Evolutionary conservation across 2,329 filamentous ascomycete genomes (phyloP), one percentile per base, ranked within the genome.

Genomic region (Arthrinium phaeospermum): DNA sequence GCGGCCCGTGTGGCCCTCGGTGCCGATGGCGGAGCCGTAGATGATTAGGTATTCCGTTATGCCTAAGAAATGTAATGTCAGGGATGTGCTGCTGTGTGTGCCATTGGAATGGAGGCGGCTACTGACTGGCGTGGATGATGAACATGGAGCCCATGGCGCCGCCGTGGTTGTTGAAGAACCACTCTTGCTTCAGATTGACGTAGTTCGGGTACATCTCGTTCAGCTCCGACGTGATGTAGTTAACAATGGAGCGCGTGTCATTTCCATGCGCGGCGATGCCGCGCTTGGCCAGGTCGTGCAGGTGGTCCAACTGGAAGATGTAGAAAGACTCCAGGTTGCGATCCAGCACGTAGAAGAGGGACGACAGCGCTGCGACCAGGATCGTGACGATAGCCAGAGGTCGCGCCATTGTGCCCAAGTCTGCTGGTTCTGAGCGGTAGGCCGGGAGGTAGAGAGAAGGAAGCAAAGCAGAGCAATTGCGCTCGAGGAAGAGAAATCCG

Each of bases 111-210:
- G 6, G 37, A 10, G n/a, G n/a, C n/a, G 24, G 44, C 53, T 19
- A 86, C 90, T 81, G 82, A 93, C 92, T 95, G 73, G 94, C 93
- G 80, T 97, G 94, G 78, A 97, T 92, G 75, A 97, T 91, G 82
- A 94, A 95, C 94, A 97, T 96, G 79, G 89, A 93, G 71, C 94
- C 94, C 94, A 97, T 97, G 70, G 94, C 94, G 75, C 94, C 94
- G 70, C 94, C 94, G 70, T 94, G 94, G 79, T 97, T 97, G 87
- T 97, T 97, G 79, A 97, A 96, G 64, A 97, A 87, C 94, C 94
- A 97, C 82, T 96, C 92, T 84, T 96, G 90, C 73, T 92, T 85
- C 71, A 89, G 80, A 83, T 93, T 94, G 80, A 96, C 79, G 81
- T 94, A 84, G 67, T 79, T 77, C 69, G 83, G 80, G 80, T 84